Conservation (phyloP, 148 eudicot genomes). For the Simmondsia chinensis region DNA sequence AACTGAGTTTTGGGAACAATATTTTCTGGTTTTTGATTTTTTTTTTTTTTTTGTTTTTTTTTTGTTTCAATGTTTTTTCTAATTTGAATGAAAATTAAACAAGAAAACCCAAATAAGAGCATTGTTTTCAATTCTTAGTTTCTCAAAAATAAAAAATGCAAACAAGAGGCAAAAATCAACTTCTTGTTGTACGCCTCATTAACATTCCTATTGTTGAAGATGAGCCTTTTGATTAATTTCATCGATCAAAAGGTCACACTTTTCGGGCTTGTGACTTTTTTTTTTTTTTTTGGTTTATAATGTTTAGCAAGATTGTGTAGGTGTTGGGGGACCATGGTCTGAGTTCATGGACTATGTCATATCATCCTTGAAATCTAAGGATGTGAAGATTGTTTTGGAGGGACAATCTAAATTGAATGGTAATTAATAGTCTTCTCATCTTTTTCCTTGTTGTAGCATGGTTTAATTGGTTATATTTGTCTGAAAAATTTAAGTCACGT, state of each 20-base stretch:
- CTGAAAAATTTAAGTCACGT: not conserved
- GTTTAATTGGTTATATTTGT: not conserved
- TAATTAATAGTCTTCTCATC: slow-evolving; percentile 12
- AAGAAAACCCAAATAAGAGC: too few species aligned
- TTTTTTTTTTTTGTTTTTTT: too few species aligned
- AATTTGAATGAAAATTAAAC: too few species aligned
- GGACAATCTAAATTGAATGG: slow-evolving; percentile 46
- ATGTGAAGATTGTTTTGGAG: slow-evolving; percentile 64
- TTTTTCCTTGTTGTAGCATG: not conserved
- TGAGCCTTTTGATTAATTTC: not conserved
- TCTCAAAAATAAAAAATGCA: too few species aligned
- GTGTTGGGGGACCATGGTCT: slow-evolving; percentile 77
- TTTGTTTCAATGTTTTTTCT: too few species aligned
- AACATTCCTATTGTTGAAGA: too few species aligned
- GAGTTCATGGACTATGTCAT: slow-evolving; percentile 67
- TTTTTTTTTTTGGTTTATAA: slow-evolving; percentile 1
- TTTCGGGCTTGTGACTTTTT: not conserved
- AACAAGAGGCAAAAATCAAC: too few species aligned
- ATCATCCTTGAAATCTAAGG: slow-evolving; percentile 56
- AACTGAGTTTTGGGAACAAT: too few species aligned
- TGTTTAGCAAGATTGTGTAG: slow-evolving; percentile 66
- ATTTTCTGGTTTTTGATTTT: too few species aligned
- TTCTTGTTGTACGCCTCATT: too few species aligned
- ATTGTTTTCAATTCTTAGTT: too few species aligned
- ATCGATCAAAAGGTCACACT: not conserved